Evolutionary conservation across 768 basidiomycete species (phyloP), one percentile per base, ranked within the genome.

Genomic region (Kondoa subrosea): DNA sequence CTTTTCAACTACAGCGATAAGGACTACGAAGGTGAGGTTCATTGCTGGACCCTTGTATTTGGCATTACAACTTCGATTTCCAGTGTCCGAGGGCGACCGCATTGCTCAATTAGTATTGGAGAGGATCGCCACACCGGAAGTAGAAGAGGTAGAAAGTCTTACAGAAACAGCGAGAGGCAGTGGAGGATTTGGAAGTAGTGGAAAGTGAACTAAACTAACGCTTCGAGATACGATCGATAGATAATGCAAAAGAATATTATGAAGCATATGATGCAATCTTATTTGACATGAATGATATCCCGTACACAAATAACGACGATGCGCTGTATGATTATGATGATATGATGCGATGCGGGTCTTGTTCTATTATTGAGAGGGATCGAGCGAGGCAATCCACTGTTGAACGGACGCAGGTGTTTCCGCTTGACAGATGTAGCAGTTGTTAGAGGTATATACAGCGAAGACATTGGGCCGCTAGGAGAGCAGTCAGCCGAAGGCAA

Each of bases 21-120:
- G 68, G 90, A 96, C 73, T 99, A 96, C 75, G 79, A 87, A 77
- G 85, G 91, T 88, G 34, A 50, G 40, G 12, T 50, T 50, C 65
- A 75, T 71, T 73, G 27, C 3, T 65, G 33, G 34, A 33, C 8
- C 29, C 50, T 4, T 0, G 21, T 0, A 16, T 33, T 32, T 34
- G 17, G n/a, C n/a, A 32, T 57, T 12, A 0, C 25, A 0, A 16
- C 1, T 57, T 57, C 21, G 15, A 4, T 57, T 27, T 61, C 0
- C 73, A 93, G 95, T 99, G 69, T 81, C 88, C 73, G 85, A 88
- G 76, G 92, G 93, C 3, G 95, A 99, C 74, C 84, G 95, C n/a
- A 81, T 99, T 71, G 95, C 95, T 1, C 95, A 99, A 74, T 81
- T 97, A 33, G 89, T 99, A 71, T 80, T 97, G 65, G 93, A 99